These are phyloP conservation scores for Takakia lepidozioides DNA, from an alignment of 225 moss, liverwort and hornwort genomes.

Conservation along the genomic window DNA sequence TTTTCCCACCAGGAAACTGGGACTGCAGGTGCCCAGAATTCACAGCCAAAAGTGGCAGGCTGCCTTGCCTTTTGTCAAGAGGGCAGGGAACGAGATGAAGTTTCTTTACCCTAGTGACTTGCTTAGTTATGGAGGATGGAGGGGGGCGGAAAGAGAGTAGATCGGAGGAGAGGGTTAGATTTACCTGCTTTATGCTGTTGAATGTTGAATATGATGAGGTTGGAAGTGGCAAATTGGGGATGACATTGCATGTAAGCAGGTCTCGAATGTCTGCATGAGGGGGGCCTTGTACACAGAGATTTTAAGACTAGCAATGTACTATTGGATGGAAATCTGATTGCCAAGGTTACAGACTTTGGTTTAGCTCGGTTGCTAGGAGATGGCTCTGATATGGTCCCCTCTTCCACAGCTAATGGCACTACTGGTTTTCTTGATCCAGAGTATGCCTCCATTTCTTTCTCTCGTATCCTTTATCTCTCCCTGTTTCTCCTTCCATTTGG, in stretches of 20 bases:
- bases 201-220: no score
- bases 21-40: no score
- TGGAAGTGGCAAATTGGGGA: no score
- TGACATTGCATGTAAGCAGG: conserved; percentile 21
- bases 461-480: neutral
- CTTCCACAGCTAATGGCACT: conserved; percentile 26
- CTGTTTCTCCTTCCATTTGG: neutral
- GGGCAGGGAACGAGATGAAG: no score
- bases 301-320: conserved; percentile 52
- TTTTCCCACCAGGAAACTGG: no score
- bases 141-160: no score
- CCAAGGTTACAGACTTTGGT: conserved; percentile 51
- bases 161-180: no score
- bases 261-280: conserved; percentile 30
- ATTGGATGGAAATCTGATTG: conserved; percentile 33
- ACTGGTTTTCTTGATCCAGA: conserved; percentile 45
- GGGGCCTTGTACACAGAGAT: conserved; percentile 31
- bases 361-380: conserved; percentile 34
- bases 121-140: no score
- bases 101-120: no score
- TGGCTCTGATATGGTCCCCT: conserved; percentile 30
- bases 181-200: no score
- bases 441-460: conserved; percentile 10
- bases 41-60: no score
- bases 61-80: no score